Conservation (phyloP, 306 rosid genomes). For the Gleditsia sinensis region DNA sequence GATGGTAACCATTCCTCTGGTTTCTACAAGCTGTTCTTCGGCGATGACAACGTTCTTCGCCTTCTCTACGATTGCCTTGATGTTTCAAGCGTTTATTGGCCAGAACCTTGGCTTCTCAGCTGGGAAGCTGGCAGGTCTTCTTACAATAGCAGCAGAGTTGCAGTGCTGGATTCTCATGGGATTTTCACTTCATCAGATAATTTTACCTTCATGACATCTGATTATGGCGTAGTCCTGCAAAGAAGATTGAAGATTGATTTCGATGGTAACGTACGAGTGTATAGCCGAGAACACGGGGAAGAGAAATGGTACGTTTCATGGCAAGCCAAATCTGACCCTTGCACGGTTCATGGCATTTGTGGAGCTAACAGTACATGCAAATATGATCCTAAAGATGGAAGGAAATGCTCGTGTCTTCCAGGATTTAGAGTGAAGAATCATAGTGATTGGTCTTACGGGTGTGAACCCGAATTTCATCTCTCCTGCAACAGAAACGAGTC, state of each 20-base stretch:
- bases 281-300: neutral
- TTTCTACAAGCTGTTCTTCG: neutral
- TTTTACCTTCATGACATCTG: neutral
- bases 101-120: neutral
- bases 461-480: constrained; percentile 24
- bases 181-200: neutral
- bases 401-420: constrained; percentile 19
- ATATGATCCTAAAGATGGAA: too few relatives aligned
- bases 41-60: neutral
- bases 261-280: neutral
- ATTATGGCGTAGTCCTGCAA: neutral
- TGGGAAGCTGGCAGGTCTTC: neutral
- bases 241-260: neutral
- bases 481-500: too few relatives aligned
- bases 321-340: too few relatives aligned
- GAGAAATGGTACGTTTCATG: neutral
- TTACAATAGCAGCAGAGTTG: too few relatives aligned
- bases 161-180: neutral
- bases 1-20: too few relatives aligned
- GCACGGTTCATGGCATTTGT: too few relatives aligned
- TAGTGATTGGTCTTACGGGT: constrained; percentile 32
- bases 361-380: too few relatives aligned
- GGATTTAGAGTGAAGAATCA: constrained; percentile 15
- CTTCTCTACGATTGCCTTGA: too few relatives aligned
- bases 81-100: neutral